Base-by-base conservation (phyloP, 441 rosid species). In the Dalechampia spathulata region DNA sequence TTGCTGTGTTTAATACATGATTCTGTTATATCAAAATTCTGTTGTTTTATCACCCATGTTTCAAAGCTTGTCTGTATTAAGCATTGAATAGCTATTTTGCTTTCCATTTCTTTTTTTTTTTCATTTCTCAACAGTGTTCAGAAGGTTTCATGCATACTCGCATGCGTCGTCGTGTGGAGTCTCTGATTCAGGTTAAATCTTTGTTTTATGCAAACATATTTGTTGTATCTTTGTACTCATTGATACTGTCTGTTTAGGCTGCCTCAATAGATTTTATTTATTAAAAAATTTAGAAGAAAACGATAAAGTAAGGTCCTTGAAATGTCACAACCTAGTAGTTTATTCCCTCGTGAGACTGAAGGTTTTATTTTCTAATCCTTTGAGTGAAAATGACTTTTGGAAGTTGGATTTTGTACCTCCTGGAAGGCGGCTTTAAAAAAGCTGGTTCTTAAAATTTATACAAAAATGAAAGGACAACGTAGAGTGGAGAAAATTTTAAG, bases 71-170 rank as follows among this genome's bases (percentile, higher is more conserved):
- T 30, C 34, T 30, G 34, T 30, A 3, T 30, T 30, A 30, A 30
- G 4, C 5, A 4, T 30, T 30, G 8, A 30, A 8, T 30, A 4
- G 4, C 34, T 30, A 10, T 56, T 49, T 49, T 63, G 52, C 57
- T 53, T 36, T 64, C 17, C 41, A 38, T 49, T 28, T 32, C 22
- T 66, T 64, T 17, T 15, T 19, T 67, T 55, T 30, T 4, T 30
- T n/a, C 25, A 27, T 65, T 64, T 55, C 28, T 34, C 58, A 14
- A 50, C 67, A 90, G 96, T 82, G 87, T 75, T 83, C 97, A 0
- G 96, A 84, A 69, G 94, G 94, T 28, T 90, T 94, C 78, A 90
- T 94, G 95, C 99, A 90, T 61, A 90, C 94, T 11, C 77, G 97
- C 48, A 90, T 94, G 96, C 80, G 94, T 55, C 80, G 94, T 15